These are phyloP conservation scores for Chlorella sp. DNA, from an alignment of 139 green algal species.

Conservation along the genomic window DNA sequence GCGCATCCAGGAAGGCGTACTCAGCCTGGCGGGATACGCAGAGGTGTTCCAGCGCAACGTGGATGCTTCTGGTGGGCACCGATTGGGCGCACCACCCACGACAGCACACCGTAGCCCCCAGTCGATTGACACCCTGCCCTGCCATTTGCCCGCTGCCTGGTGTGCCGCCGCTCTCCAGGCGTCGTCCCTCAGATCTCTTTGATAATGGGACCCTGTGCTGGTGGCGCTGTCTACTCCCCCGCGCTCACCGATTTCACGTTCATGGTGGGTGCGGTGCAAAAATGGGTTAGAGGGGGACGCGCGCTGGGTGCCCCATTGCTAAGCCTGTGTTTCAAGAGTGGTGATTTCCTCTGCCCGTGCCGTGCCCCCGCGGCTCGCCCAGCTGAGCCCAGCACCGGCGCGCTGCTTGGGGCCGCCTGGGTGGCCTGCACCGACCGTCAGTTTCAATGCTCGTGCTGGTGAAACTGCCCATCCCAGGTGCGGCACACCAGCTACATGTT, in stretches of 20 bases:
- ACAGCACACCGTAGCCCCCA: no score
- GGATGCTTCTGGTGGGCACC: conserved; percentile 57
- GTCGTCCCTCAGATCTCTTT: conserved; percentile 70
- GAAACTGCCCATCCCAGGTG: conserved; percentile 24
- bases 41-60: conserved; percentile 70
- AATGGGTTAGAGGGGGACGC: no score
- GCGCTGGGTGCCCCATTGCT: neutral
- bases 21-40: conserved; percentile 63
- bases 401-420: no score
- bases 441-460: no score
- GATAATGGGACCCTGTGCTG: conserved; percentile 71
- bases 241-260: conserved; percentile 77
- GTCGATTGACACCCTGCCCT: neutral
- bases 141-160: no score
- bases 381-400: no score
- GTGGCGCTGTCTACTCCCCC: conserved; percentile 74
- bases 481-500: conserved; percentile 68
- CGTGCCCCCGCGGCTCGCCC: no score
- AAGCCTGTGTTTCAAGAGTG: neutral
- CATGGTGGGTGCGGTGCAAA: conserved; percentile 71
- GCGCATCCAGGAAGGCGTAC: conserved; percentile 72
- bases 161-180: no score
- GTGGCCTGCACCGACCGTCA: no score
- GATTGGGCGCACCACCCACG: no score
- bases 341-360: no score